phyloP scores from a whole-genome alignment of 108 stramenopile species.

The Licmophora abbreviata region DNA sequence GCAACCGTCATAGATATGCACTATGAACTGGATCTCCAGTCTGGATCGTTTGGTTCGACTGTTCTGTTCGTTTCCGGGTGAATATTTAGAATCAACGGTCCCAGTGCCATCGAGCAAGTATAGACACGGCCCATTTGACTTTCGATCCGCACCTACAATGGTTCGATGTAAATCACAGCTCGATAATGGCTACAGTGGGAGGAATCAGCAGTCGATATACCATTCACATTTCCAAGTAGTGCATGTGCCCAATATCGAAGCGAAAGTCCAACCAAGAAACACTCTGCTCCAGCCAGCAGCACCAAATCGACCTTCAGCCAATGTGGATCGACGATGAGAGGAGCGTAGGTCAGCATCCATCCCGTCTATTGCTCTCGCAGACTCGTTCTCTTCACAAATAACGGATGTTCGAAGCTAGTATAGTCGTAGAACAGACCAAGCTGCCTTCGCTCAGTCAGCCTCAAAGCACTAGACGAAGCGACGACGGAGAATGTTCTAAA shows the following conservation, averaged over 20 bases:
- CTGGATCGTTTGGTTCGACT: slow-evolving; percentile 8
- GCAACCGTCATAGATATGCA: slow-evolving; percentile 14
- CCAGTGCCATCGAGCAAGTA: slow-evolving; percentile 81
- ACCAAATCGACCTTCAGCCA: background rate
- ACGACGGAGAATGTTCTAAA: no score
- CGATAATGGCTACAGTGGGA: slow-evolving; percentile 43
- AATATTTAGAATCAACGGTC: slow-evolving; percentile 61
- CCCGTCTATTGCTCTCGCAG: no score
- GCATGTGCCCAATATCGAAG: slow-evolving; percentile 75
- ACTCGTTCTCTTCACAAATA: no score
- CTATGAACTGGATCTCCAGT: slow-evolving; percentile 49
- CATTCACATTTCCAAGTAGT: slow-evolving; percentile 47
- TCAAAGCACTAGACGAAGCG: no score
- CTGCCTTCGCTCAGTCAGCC: no score
- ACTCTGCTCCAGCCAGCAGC: slow-evolving; percentile 9
- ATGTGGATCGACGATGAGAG: no score
- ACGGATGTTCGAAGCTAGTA: no score
- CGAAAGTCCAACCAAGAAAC: slow-evolving; percentile 53
- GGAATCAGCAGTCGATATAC: slow-evolving; percentile 55
- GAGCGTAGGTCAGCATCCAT: no score
- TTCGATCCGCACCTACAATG: slow-evolving; percentile 43
- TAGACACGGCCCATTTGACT: slow-evolving; percentile 35
- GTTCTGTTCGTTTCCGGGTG: slow-evolving; percentile 23
- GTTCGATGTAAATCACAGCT: slow-evolving; percentile 53
- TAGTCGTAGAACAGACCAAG: no score